Evolutionary conservation across 192 early-diverging fungal species (phyloP), one percentile per base, ranked within the genome.

Genomic region (Gaertneriomyces sp.): DNA sequence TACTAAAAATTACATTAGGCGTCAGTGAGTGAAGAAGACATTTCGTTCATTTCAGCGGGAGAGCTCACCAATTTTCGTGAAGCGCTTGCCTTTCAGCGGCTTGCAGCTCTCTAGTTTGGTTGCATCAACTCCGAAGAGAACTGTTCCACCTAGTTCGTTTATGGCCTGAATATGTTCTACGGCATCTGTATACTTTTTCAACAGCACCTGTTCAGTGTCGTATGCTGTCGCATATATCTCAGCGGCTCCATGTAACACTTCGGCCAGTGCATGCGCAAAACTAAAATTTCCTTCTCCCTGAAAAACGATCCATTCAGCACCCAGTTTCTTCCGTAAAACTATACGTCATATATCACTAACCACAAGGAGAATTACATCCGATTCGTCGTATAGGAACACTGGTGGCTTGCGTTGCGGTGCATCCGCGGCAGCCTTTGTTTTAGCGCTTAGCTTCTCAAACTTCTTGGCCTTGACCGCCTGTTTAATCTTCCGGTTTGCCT

Each of bases 111-210:
- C 72, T 49, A 98, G 56, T 20, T 81, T 68, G 0, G 92, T 93
- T 1, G 81, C 91, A 69, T 98, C 93, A 0, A 96, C 82, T 6
- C 81, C 81, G 76, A 81, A 94, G 9, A 92, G 47, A 1, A 94
- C 85, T 4, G 74, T 79, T 7, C 78, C 93, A 6, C 89, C 91
- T 40, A 83, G 76, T 41, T 74, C 80, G 14, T 61, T 63, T 9
- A 95, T 67, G 41, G 70, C 76, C 12, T 83, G 66, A 45, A 96
- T 79, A 61, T 94, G 77, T 42, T 82, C 85, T 38, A 73, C 74
- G 11, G 89, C 76, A 54, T 91, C 89, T 0, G 78, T 67, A 64
- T 98, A 98, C 72, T 98, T 98, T 66, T 81, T 73, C 14, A 60
- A 60, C 17, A 91, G 75, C 2, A 79, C 76, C n/a, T 81, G 65